Evolutionary conservation across 768 basidiomycete species (phyloP).

Genomic region (Xerocomus spinulosus): DNA sequence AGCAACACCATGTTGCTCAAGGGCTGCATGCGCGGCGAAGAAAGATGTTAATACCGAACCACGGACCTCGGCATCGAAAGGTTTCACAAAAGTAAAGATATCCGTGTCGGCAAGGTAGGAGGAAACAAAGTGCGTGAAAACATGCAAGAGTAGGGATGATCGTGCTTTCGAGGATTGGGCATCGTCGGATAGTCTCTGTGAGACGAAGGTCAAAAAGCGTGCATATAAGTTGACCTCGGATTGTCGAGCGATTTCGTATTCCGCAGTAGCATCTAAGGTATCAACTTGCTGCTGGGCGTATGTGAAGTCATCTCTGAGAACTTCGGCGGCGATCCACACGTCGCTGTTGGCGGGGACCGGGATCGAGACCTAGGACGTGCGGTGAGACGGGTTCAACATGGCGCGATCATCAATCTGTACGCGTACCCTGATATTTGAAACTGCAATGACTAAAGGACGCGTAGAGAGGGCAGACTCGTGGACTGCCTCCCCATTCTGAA

Average conservation of each 20-base stretch:
- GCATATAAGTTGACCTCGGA: conserved; percentile 75
- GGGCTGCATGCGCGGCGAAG: conserved; percentile 67
- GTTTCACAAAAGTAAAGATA: conserved; percentile 75
- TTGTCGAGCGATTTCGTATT: conserved; percentile 54
- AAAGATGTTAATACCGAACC: conserved; percentile 74
- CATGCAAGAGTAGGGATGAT: conserved; percentile 65
- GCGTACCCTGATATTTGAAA: conserved; percentile 34
- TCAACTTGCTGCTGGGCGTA: conserved; percentile 58
- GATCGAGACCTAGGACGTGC: conserved; percentile 61
- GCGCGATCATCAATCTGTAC: conserved; percentile 9
- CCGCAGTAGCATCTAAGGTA: conserved; percentile 47
- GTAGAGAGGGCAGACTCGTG: conserved; percentile 29
- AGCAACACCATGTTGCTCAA: conserved; percentile 52
- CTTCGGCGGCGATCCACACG: conserved; percentile 91
- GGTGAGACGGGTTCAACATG: conserved; percentile 3
- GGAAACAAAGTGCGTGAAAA: conserved; percentile 73
- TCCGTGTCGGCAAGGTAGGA: conserved; percentile 70
- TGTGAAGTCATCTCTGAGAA: conserved; percentile 83
- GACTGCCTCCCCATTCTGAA: conserved; percentile 28
- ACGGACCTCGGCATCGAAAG: conserved; percentile 72
- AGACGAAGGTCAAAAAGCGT: conserved; percentile 76
- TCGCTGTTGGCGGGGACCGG: conserved; percentile 77
- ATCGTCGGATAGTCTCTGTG: conserved; percentile 56
- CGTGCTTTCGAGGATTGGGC: conserved; percentile 48
- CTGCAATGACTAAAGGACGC: conserved; percentile 34